Conservation (phyloP, 441 rosid genomes). For the Jatropha podagrica region DNA sequence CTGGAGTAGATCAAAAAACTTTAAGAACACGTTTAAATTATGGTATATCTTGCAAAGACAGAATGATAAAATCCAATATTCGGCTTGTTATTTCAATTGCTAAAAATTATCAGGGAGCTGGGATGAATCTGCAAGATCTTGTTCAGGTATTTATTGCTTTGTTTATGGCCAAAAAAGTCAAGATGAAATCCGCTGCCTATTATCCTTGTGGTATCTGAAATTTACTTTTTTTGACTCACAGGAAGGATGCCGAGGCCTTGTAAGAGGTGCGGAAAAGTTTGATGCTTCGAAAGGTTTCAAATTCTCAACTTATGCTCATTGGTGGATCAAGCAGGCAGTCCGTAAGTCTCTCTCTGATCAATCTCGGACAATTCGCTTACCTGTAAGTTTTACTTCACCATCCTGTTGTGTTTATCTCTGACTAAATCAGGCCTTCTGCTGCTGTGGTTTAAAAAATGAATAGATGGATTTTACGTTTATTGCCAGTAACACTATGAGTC, state of each 20-base stretch:
- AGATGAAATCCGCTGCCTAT: neutral
- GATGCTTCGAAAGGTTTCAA: slow-evolving; percentile 94
- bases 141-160: slow-evolving; percentile 63
- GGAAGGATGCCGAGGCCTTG: slow-evolving; percentile 96
- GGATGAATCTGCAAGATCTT: slow-evolving; percentile 92
- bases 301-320: slow-evolving; percentile 94
- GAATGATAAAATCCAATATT: slow-evolving; percentile 88
- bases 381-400: slow-evolving; percentile 48
- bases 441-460: neutral
- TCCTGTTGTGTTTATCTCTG: slow-evolving; percentile 8
- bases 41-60: slow-evolving; percentile 80
- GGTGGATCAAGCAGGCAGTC: slow-evolving; percentile 98
- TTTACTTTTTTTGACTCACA: slow-evolving; percentile 30
- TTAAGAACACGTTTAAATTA: slow-evolving; percentile 64
- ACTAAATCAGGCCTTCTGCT: neutral
- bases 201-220: slow-evolving; percentile 21
- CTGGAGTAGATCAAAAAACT: slow-evolving; percentile 70
- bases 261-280: slow-evolving; percentile 85
- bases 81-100: slow-evolving; percentile 96
- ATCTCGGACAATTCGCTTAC: slow-evolving; percentile 82
- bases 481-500: neutral
- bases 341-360: slow-evolving; percentile 83
- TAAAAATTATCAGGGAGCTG: slow-evolving; percentile 81
- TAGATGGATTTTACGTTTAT: neutral
- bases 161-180: slow-evolving; percentile 15